These are phyloP conservation scores for Phaeophleospora eucalypticola DNA, from an alignment of 2,329 filamentous ascomycete genomes.

Conservation along the genomic window DNA sequence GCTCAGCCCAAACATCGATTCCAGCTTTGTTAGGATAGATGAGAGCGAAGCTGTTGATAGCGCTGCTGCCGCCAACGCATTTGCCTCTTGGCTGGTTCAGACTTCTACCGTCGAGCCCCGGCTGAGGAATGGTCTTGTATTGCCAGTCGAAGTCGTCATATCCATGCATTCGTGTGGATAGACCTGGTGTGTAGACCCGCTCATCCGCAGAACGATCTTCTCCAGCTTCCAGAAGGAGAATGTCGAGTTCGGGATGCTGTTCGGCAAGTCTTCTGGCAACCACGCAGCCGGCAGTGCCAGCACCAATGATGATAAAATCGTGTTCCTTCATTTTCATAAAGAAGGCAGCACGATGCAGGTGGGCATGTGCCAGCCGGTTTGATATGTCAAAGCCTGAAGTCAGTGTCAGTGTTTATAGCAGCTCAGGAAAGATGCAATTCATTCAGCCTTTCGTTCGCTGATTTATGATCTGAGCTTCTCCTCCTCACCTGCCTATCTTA, in stretches of 20 bases:
- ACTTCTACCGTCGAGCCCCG: conserved; percentile 5
- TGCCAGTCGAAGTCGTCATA: conserved; percentile 19
- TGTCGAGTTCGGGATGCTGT: conserved; percentile 14
- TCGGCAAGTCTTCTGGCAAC: conserved; percentile 22
- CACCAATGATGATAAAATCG: conserved; percentile 28
- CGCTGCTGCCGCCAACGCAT: conserved; percentile 36
- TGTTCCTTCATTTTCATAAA: too few species aligned
- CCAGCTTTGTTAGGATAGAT: conserved; percentile 15
- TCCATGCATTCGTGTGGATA: too few species aligned
- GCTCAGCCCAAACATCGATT: conserved; percentile 32
- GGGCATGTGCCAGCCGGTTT: too few species aligned
- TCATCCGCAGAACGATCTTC: conserved; percentile 20
- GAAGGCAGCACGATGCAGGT: too few species aligned
- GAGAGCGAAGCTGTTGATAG: conserved; percentile 33
- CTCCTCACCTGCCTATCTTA: too few species aligned
- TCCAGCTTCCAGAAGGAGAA: conserved; percentile 27
- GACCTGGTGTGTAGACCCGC: conserved; percentile 20
- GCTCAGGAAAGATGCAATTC: too few species aligned
- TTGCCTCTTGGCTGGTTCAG: conserved; percentile 28
- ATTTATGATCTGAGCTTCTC: too few species aligned
- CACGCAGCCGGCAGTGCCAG: conserved; percentile 25
- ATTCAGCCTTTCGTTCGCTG: too few species aligned
- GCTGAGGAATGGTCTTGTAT: conserved; percentile 15
- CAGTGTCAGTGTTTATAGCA: too few species aligned
- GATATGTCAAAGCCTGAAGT: too few species aligned